Percentiles rank a stretch among this genome's conserved stretches.
These are phyloP conservation scores for Simplicillium aogashimaense DNA, from an alignment of 2,329 filamentous ascomycete genomes.

Conservation along the genomic window DNA sequence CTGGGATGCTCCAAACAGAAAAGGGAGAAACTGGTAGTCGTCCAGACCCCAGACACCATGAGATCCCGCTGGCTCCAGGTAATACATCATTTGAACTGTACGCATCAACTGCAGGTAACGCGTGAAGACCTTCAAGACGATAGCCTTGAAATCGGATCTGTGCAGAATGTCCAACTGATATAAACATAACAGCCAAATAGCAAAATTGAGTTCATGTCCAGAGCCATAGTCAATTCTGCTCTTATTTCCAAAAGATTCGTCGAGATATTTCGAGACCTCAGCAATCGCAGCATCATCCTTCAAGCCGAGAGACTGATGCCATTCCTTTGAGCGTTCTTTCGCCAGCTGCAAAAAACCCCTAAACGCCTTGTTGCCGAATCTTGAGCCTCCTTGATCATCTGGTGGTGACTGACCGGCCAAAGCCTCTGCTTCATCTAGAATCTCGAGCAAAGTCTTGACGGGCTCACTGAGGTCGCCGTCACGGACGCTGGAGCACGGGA, in stretches of 20 bases:
- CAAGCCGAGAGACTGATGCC: slow-evolving; percentile 56
- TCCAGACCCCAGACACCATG: slow-evolving; percentile 98
- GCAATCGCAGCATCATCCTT: slow-evolving; percentile 40
- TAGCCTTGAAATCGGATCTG: slow-evolving; percentile 55
- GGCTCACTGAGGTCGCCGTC: slow-evolving; percentile 48
- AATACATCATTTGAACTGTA: slow-evolving; percentile 80
- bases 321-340: slow-evolving; percentile 41
- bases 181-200: slow-evolving; percentile 92
- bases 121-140: slow-evolving; percentile 71
- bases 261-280: slow-evolving; percentile 73
- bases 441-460: slow-evolving; percentile 53
- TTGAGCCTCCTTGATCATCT: slow-evolving; percentile 75
- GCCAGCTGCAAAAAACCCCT: slow-evolving; percentile 67
- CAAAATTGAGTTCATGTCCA: slow-evolving; percentile 94
- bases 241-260: slow-evolving; percentile 76
- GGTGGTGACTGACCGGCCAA: slow-evolving; percentile 64
- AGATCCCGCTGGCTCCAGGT: slow-evolving; percentile 91
- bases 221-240: slow-evolving; percentile 92
- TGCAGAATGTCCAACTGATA: slow-evolving; percentile 65
- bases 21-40: slow-evolving; percentile 94
- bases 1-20: slow-evolving; percentile 89
- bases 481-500: slow-evolving; percentile 50
- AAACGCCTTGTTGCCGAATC: slow-evolving; percentile 93
- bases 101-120: slow-evolving; percentile 84
- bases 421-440: slow-evolving; percentile 60